phyloP scores from a whole-genome alignment of 2,329 filamentous ascomycete species.

The Arthrobotrys musiformis region DNA sequence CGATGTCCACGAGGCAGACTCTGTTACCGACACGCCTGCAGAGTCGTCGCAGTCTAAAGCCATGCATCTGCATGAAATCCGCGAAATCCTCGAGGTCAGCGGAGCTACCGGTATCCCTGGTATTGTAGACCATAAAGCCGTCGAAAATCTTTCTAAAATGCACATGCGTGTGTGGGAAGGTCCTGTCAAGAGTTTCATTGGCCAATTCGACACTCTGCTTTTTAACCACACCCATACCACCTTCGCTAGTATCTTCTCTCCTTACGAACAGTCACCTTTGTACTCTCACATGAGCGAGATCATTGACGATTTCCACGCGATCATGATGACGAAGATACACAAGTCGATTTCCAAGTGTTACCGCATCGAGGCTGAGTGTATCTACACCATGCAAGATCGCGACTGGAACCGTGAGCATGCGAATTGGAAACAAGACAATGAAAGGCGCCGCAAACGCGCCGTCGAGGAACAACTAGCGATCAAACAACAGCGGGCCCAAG shows the following conservation, averaged over 20 bases:
- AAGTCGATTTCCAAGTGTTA: conserved; percentile 29
- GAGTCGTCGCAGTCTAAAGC: conserved; percentile 27
- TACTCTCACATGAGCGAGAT: conserved; percentile 62
- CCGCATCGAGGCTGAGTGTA: conserved; percentile 45
- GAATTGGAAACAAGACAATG: conserved; percentile 36
- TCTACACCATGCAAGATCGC: conserved; percentile 37
- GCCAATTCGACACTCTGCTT: conserved; percentile 44
- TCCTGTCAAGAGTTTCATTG: conserved; percentile 53
- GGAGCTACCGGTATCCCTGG: conserved; percentile 56
- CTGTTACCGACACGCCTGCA: neutral
- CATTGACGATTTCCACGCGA: conserved; percentile 58
- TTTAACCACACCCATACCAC: conserved; percentile 40
- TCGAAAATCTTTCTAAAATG: conserved; percentile 56
- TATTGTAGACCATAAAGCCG: conserved; percentile 57
- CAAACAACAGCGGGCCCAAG: conserved; percentile 32
- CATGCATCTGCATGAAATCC: conserved; percentile 56
- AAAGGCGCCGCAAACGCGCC: conserved; percentile 27
- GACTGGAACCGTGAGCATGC: conserved; percentile 44
- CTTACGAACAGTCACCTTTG: conserved; percentile 57
- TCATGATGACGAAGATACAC: conserved; percentile 27
- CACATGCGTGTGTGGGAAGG: conserved; percentile 56
- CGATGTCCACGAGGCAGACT: conserved; percentile 42
- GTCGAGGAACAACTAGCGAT: conserved; percentile 23
- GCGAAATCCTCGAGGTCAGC: conserved; percentile 57
- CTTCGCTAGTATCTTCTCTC: conserved; percentile 52